A percentile compares a stretch with the other conserved stretches of the same genome.
Evolutionary conservation across 495 filamentous ascomycete species (phyloP).

Genomic region (Staphylotrichum tortipilum): DNA sequence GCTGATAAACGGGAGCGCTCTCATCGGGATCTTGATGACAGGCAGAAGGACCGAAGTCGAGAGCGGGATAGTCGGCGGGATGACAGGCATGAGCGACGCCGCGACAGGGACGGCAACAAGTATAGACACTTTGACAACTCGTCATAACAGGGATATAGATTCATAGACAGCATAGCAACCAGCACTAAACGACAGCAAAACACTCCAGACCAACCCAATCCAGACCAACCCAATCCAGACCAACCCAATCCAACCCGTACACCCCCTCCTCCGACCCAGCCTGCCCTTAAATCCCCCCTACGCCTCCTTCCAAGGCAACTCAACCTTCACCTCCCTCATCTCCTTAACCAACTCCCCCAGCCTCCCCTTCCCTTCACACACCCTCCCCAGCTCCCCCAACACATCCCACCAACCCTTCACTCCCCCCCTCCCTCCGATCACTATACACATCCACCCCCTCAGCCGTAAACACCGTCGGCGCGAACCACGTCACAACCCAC

Average conservation of each 20-base stretch:
- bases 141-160: not conserved
- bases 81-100: not conserved
- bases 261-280: not conserved
- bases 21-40: conserved; percentile 1
- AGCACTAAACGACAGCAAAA: not conserved
- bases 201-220: not conserved
- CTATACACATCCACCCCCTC: conserved; percentile 69
- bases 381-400: conserved; percentile 32
- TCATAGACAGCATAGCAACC: conserved; percentile 1
- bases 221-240: not conserved
- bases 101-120: not conserved
- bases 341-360: conserved; percentile 35
- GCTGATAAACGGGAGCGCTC: conserved; percentile 8
- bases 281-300: not conserved
- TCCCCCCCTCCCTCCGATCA: conserved; percentile 43
- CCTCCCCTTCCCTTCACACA: conserved; percentile 30
- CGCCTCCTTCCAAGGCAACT: conserved; percentile 36
- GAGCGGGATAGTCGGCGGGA: conserved; percentile 2
- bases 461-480: conserved; percentile 63
- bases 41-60: not conserved
- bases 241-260: not conserved
- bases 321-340: conserved; percentile 38
- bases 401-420: conserved; percentile 38
- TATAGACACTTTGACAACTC: not conserved
- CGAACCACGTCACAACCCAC: conserved; percentile 71